phyloP scores from a whole-genome alignment of 2,329 filamentous ascomycete species.

The Neopestalotiopsis sp. region DNA sequence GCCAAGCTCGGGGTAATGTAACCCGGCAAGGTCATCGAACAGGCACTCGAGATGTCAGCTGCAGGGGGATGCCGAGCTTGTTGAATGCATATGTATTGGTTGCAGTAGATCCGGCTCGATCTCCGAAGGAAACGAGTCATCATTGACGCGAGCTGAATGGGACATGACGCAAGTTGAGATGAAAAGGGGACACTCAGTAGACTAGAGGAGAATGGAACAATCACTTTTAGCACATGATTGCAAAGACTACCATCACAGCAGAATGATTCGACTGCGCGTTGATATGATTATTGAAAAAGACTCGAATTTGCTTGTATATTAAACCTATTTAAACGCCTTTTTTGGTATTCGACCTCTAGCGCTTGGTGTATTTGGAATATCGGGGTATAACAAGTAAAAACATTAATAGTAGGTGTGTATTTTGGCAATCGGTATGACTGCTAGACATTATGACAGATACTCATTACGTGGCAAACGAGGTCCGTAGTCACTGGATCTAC shows the following conservation, averaged over 20 bases:
- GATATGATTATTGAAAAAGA: background rate
- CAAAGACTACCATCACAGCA: background rate
- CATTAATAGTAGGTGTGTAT: constrained; percentile 20
- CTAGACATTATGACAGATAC: background rate
- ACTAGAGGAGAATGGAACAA: background rate
- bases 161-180: background rate
- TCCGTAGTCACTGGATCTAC: background rate
- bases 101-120: constrained; percentile 3
- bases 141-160: background rate
- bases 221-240: background rate
- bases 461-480: background rate
- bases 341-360: background rate
- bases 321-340: background rate
- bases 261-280: no score
- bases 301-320: constrained; percentile 1
- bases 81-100: background rate
- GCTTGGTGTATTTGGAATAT: constrained; percentile 14
- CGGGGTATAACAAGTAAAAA: constrained; percentile 21
- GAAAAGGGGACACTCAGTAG: background rate
- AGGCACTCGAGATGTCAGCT: background rate
- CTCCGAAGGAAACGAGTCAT: background rate
- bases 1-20: constrained; percentile 20
- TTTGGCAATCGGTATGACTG: constrained; percentile 7
- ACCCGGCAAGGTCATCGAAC: constrained; percentile 2
- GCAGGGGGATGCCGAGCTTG: background rate